These are phyloP conservation scores for Cladosporium halotolerans DNA, from an alignment of 2,329 filamentous ascomycete species.

Conservation along the genomic window DNA sequence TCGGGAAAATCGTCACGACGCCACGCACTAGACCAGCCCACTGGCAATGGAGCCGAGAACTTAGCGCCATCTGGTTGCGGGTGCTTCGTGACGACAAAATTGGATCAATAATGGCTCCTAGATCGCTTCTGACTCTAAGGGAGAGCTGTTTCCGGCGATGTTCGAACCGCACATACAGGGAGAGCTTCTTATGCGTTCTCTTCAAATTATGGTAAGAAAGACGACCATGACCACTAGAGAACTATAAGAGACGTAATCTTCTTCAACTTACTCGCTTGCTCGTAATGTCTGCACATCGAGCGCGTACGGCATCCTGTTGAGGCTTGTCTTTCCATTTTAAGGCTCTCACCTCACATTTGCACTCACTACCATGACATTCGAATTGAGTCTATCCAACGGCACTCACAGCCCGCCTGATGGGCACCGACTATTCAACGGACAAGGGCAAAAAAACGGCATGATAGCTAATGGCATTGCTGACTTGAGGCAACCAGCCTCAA, in stretches of 20 bases:
- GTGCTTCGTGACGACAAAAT: background rate
- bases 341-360: background rate
- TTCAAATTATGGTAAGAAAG: background rate
- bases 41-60: slow-evolving; percentile 1
- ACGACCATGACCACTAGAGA: background rate
- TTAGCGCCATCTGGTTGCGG: background rate
- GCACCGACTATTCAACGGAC: background rate
- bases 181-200: background rate
- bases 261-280: background rate
- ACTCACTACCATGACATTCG: slow-evolving; percentile 1
- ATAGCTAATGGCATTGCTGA: background rate
- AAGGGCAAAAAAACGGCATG: background rate
- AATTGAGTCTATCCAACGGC: background rate
- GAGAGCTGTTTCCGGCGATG: background rate
- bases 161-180: background rate
- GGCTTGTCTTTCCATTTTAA: background rate
- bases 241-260: slow-evolving; percentile 1
- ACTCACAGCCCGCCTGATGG: background rate
- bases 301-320: background rate
- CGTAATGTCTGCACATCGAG: background rate
- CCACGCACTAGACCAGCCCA: background rate
- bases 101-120: background rate
- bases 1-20: background rate
- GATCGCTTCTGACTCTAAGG: background rate
- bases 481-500: background rate